Evolutionary conservation across 2,329 filamentous ascomycete genomes (phyloP), one percentile per base, ranked within the genome.

Genomic region (Pseudogymnoascus sp.): DNA sequence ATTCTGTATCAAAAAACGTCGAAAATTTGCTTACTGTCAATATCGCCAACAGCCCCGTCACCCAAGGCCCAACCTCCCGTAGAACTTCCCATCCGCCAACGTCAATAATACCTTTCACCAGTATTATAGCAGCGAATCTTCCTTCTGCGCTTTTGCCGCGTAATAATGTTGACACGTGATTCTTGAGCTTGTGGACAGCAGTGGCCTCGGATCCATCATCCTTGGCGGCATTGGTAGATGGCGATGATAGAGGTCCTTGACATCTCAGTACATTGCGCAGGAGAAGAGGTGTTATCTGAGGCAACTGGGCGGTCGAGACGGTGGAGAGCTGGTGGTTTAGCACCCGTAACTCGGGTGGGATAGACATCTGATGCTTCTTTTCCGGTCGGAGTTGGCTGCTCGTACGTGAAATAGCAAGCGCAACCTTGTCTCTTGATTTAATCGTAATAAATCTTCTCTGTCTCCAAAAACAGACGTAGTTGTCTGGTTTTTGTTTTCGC

Each of bases 31-130:
- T 61, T 75, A 90, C 88, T 73, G 87, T 86, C 37, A 97, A 73
- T 61, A 96, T 83, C 1, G 82, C 82, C 60, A 97, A 75, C 33
- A 97, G 76, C n/a, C 84, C 86, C 67, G 83, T 80, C 64, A 94
- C 86, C 89, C 93, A 96, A 2, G 86, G 80, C 68, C 87, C 85
- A 35, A 84, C 84, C 60, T 84, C 85, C 65, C 87, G 85, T 63
- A 97, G 79, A 63, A 88, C 84, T 70, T 95, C 90, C 85, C 89
- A 91, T 52, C 91, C 91, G 25, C 92, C 92, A 40, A 88, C 84
- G 69, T 97, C 92, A 45, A 96, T 79, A 4, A 87, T 79, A 3
- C 89, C 84, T 76, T 97, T 97, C 73, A 92, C 83, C 58, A 97
- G 76, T 13, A 89, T 86, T 45, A 89, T 84, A 5, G 87, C 92